Evolutionary conservation across 176 grass and related monocot species (phyloP).

Genomic region (Oryza coarctata): DNA sequence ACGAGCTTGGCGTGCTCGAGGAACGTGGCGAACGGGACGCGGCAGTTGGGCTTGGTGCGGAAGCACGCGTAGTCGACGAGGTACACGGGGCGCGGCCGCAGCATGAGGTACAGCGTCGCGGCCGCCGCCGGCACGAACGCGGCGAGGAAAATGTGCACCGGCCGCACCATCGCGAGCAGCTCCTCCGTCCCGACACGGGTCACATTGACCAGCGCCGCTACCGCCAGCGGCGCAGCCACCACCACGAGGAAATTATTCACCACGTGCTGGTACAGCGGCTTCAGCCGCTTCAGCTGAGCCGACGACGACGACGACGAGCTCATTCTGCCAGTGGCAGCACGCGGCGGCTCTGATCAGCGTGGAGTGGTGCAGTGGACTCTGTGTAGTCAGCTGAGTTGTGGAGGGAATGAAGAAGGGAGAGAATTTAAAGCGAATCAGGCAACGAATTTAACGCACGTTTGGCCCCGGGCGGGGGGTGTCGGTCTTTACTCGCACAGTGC

Average conservation of each 20-base stretch:
- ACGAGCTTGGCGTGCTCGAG: conserved; percentile 67
- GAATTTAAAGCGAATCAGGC: conserved; percentile 42
- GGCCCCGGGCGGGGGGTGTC: conserved; percentile 11
- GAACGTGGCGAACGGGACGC: conserved; percentile 69
- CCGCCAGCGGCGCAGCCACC: conserved; percentile 44
- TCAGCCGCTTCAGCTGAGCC: conserved; percentile 36
- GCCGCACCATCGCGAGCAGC: conserved; percentile 26
- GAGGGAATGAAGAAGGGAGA: neutral
- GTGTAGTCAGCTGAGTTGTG: neutral
- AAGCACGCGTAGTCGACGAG: conserved; percentile 75
- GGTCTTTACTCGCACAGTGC: conserved; percentile 31
- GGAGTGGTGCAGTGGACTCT: neutral
- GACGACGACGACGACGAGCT: conserved; percentile 12
- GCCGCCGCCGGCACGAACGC: conserved; percentile 43
- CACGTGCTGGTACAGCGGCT: conserved; percentile 52
- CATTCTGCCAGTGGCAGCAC: conserved; percentile 9
- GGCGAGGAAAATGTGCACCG: conserved; percentile 30
- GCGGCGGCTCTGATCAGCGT: neutral
- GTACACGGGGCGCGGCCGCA: conserved; percentile 58
- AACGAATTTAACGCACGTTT: conserved; percentile 21
- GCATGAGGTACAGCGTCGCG: conserved; percentile 44
- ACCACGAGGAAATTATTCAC: conserved; percentile 60
- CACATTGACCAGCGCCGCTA: neutral
- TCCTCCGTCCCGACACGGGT: conserved; percentile 43
- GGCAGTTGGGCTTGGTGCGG: conserved; percentile 45